Conservation (phyloP, 2,329 filamentous ascomycete genomes). For the Sporothrix protearum region DNA sequence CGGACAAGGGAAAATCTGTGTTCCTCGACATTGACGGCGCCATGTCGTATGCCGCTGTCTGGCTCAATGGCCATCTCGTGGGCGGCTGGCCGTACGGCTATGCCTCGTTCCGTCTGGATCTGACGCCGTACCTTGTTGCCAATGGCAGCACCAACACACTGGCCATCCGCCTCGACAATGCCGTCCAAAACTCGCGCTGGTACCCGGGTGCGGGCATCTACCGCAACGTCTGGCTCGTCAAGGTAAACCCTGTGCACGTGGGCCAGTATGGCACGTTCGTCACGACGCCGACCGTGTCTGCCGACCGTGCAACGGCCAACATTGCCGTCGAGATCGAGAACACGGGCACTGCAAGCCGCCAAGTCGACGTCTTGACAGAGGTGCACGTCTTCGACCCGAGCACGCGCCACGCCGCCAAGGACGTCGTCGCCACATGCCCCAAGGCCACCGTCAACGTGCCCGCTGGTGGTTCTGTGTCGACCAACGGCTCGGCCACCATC, state of each 20-base stretch:
- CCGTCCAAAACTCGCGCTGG: conserved; percentile 47
- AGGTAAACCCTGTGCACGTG: conserved; percentile 45
- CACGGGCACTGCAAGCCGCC: conserved; percentile 32
- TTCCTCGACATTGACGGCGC: conserved; percentile 51
- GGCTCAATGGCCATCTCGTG: conserved; percentile 48
- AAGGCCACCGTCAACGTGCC: conserved; percentile 33
- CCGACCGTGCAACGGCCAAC: conserved; percentile 43
- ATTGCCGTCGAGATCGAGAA: conserved; percentile 48
- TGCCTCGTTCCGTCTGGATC: conserved; percentile 49
- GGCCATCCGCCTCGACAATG: conserved; percentile 51
- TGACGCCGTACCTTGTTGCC: conserved; percentile 42
- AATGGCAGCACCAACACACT: conserved; percentile 40
- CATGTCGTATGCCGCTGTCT: conserved; percentile 49
- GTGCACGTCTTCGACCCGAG: conserved; percentile 39
- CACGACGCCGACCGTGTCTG: conserved; percentile 45
- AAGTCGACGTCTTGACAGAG: conserved; percentile 41
- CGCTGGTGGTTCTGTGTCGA: conserved; percentile 34
- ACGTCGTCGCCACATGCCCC: conserved; percentile 38
- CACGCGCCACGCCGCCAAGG: conserved; percentile 32
- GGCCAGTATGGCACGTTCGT: conserved; percentile 50
- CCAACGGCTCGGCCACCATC: conserved; percentile 38
- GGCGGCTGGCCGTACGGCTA: conserved; percentile 52
- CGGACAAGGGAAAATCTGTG: conserved; percentile 37
- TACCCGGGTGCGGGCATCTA: conserved; percentile 56
- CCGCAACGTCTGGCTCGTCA: conserved; percentile 53